These are phyloP conservation scores for Penicillium thymicola DNA, from an alignment of 2,329 filamentous ascomycete genomes.

Conservation along the genomic window DNA sequence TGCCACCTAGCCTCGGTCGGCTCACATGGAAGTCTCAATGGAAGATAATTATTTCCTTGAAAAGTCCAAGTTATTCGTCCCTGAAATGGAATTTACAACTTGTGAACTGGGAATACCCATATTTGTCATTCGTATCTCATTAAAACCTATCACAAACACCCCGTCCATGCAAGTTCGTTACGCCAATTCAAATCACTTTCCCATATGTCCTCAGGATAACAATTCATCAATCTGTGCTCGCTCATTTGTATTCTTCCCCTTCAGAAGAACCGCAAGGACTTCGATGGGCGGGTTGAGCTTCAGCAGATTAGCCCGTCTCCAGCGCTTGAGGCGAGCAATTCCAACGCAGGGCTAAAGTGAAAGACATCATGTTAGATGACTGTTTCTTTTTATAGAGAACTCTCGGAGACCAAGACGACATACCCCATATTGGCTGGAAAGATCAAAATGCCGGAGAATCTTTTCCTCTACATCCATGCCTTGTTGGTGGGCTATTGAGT, in stretches of 20 bases:
- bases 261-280: constrained; percentile 78
- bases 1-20: not conserved
- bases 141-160: constrained; percentile 5
- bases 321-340: constrained; percentile 74
- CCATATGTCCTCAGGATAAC: constrained; percentile 26
- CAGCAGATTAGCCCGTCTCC: constrained; percentile 80
- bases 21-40: not conserved
- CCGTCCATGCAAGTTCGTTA: constrained; percentile 3
- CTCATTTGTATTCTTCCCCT: constrained; percentile 55
- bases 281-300: constrained; percentile 85
- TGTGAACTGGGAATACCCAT: not conserved
- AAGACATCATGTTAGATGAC: constrained; percentile 3
- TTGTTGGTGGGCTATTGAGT: constrained; percentile 66
- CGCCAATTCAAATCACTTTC: not conserved
- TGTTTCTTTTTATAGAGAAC: not conserved
- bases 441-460: constrained; percentile 86
- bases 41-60: not conserved
- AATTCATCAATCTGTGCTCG: constrained; percentile 60
- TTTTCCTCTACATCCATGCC: constrained; percentile 73
- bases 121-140: constrained; percentile 1
- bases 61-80: not conserved
- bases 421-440: constrained; percentile 88
- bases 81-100: not conserved
- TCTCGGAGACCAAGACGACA: constrained; percentile 40
- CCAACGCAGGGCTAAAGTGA: constrained; percentile 75